Evolutionary conservation across 2,329 filamentous ascomycete species (phyloP), one percentile per base, ranked within the genome.

Genomic region (Neofusicoccum cordaticola): DNA sequence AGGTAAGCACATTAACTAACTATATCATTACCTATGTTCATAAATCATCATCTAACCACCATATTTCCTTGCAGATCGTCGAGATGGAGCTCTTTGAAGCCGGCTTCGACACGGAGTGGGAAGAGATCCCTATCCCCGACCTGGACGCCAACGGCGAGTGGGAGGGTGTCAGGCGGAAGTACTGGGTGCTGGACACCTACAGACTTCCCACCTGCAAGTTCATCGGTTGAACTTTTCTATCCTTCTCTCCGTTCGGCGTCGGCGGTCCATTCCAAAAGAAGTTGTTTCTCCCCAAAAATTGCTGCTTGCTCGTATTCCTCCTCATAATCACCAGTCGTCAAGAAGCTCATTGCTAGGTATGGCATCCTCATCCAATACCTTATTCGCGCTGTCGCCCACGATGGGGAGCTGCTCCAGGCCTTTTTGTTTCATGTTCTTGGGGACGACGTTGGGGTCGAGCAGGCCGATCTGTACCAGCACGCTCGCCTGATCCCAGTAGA

Each of bases 1-100:
- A 91, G 75, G 92, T 77, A 66, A 13, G 47, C 53, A 15, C 4
- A 44, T 58, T 56, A 31, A 56, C 39, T 57, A 57, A 27, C 19
- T 62, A 39, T 15, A 50, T 39, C 51, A 62, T 42, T 62, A 64
- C 34, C 42, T 34, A 56, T 56, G 31, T 52, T 22, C 19, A 35
- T 47, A 31, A n/a, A 37, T 11, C n/a, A 39, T 47, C 41, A 48
- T 47, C 48, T 60, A 45, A 37, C 42, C 41, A 63, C 47, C 44
- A 22, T 60, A 19, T 60, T 13, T 52, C 39, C 27, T 7, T 62
- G 44, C 60, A 78, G 74, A 79, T 98, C 2, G 90, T 92, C 1
- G 94, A 98, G 78, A 89, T 97, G 83, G 93, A 98, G 78, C 82
- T 96, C 22, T 87, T 90, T 67, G 93, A 98, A 70, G 92, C 92